A percentile compares a stretch with the other conserved stretches of the same genome.
Evolutionary conservation across 441 rosid genomes (phyloP).

Genomic region (Gossypium schwendimanii): DNA sequence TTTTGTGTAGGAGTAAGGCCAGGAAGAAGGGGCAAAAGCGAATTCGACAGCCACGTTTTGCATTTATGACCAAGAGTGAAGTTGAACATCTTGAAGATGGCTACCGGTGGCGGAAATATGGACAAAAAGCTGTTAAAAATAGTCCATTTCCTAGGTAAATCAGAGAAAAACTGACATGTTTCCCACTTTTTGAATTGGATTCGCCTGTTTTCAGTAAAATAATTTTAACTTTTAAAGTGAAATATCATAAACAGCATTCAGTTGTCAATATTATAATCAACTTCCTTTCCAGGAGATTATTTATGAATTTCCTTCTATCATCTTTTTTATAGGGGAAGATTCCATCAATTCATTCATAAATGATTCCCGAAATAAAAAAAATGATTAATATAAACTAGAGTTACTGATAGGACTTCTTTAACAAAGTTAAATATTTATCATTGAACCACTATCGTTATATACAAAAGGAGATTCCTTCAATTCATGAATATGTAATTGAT

Average conservation of each 20-base stretch:
- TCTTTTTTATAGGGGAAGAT: neutral
- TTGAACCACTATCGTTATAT: neutral
- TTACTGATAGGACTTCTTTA: neutral
- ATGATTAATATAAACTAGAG: neutral
- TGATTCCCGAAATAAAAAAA: neutral
- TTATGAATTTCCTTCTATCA: neutral
- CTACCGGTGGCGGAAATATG: slow-evolving; percentile 91
- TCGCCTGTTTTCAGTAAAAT: neutral
- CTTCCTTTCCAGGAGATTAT: neutral
- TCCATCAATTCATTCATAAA: neutral
- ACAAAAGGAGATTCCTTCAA: neutral
- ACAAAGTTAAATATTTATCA: neutral
- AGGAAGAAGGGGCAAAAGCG: slow-evolving; percentile 71
- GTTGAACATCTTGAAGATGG: slow-evolving; percentile 97
- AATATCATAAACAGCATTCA: neutral
- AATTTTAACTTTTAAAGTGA: neutral
- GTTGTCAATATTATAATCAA: slow-evolving; percentile 4
- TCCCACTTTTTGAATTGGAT: slow-evolving; percentile 2
- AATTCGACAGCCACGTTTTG: slow-evolving; percentile 72
- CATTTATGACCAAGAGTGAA: slow-evolving; percentile 92
- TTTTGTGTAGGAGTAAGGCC: slow-evolving; percentile 48
- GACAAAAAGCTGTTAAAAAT: slow-evolving; percentile 87
- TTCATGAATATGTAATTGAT: neutral
- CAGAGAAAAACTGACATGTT: neutral
- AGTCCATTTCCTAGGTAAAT: slow-evolving; percentile 72